These are phyloP conservation scores for Parietaria judaica DNA, from an alignment of 306 rosid genomes.

Conservation along the genomic window DNA sequence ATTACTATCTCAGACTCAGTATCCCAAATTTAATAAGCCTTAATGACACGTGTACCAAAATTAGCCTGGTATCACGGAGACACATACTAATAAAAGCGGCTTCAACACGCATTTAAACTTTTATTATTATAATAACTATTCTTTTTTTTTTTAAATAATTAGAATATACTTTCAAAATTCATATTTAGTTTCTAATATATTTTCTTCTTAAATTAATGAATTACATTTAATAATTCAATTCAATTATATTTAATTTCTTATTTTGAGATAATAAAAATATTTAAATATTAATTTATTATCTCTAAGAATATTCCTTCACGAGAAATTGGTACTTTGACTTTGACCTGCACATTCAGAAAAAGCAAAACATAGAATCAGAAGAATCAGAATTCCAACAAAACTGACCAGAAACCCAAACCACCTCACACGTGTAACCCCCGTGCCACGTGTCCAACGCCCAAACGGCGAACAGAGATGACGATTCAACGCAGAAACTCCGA, in stretches of 20 bases:
- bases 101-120: background rate
- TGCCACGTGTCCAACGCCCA: background rate
- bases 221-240: no score
- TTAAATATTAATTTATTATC: no score
- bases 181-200: no score
- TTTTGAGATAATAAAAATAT: no score
- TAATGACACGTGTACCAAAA: background rate
- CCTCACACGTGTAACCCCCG: background rate
- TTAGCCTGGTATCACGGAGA: background rate
- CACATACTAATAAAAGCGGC: background rate
- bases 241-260: no score
- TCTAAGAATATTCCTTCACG: background rate
- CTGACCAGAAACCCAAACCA: background rate
- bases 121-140: no score
- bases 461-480: background rate
- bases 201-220: no score
- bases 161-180: no score
- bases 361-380: slow-evolving; percentile 2
- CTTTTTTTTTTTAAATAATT: no score
- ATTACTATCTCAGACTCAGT: background rate
- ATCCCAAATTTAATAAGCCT: background rate
- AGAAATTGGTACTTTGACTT: background rate
- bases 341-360: slow-evolving; percentile 33
- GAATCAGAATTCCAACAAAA: background rate
- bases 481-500: slow-evolving; percentile 4